Evolutionary conservation across 805 yeast genomes (phyloP), one percentile per base, ranked within the genome.

Genomic region (Kodamaea neixiangensis): DNA sequence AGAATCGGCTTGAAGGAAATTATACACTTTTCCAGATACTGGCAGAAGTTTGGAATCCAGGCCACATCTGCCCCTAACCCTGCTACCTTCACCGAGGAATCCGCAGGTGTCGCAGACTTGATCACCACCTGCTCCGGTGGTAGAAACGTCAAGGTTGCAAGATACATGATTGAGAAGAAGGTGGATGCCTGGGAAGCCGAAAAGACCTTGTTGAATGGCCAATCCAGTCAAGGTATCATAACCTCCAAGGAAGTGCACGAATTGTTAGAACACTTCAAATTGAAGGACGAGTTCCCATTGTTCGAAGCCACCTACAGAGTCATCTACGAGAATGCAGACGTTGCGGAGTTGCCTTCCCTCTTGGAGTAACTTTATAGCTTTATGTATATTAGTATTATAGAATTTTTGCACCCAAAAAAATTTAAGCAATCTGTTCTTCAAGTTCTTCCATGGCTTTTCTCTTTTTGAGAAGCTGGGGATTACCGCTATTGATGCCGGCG

Each of bases 101-200:
- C 90, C 57, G 97, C 97, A 18, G 99, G 99, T 73, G 98, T 94
- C 51, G 99, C 99, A 35, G 99, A 94, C 70, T 80, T 94, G 65
- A 94, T 94, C 71, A 94, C 99, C 49, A 91, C 99, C 14, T 94
- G 99, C 75, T 82, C 96, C 15, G 97, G 97, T 65, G 99, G 99
- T 66, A 84, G 99, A 77, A 94, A 94, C 75, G 96, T 89, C 61
- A 82, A 87, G 68, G 96, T 94, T 54, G 97, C 94, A 48, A 83
- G 80, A 60, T 85, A 81, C 69, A 87, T 89, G 88, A 93, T 96
- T 52, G 78, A 82, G 69, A 78, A 91, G 54, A 86, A 87, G 54
- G 88, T 83, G 62, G 70, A 82, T 54, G 94, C 96, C 42, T 76
- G 78, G 65, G 91, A 85, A 62, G 87, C 94, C 50, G 99, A 94